A percentile compares a stretch with the other conserved stretches of the same genome.
phyloP scores from a whole-genome alignment of 192 early-diverging fungal species.

The Mortierella antarctica region DNA sequence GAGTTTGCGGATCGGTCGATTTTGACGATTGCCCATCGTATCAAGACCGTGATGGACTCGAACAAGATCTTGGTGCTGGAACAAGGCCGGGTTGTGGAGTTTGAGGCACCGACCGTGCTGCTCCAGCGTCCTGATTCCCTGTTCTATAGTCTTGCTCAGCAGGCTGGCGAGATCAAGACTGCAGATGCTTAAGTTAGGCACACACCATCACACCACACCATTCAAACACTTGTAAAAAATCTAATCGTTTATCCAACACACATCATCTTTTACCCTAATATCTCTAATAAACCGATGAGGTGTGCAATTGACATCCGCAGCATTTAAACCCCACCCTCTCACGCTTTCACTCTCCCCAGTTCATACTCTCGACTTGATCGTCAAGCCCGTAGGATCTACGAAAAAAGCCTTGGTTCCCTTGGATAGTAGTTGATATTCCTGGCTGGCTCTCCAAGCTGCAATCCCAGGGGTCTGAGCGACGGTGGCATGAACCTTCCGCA shows the following conservation, averaged over 20 bases:
- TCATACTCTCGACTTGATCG: too few relatives aligned
- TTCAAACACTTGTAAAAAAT: background rate
- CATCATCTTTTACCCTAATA: background rate
- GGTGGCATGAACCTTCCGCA: conserved; percentile 21
- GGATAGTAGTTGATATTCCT: too few relatives aligned
- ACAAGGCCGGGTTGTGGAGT: conserved; percentile 66
- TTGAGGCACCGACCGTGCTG: conserved; percentile 38
- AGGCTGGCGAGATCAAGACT: conserved; percentile 52
- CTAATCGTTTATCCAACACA: background rate
- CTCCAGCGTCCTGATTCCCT: conserved; percentile 46
- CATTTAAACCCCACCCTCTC: background rate
- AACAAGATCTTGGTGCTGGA: conserved; percentile 84
- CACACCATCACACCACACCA: background rate
- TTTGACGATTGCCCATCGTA: conserved; percentile 91
- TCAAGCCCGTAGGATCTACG: too few relatives aligned
- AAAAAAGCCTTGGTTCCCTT: too few relatives aligned
- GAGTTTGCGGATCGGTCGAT: conserved; percentile 83
- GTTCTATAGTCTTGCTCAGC: conserved; percentile 59
- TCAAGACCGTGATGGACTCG: conserved; percentile 87
- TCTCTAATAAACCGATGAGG: too few relatives aligned
- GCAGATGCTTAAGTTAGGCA: background rate
- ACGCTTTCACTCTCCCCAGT: too few relatives aligned
- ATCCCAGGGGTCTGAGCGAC: conserved; percentile 7
- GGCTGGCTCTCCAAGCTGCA: background rate
- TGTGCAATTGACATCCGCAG: background rate